A percentile compares a stretch with the other conserved stretches of the same genome.
Evolutionary conservation across 306 rosid species (phyloP).

Genomic region (Crotalaria pallida): DNA sequence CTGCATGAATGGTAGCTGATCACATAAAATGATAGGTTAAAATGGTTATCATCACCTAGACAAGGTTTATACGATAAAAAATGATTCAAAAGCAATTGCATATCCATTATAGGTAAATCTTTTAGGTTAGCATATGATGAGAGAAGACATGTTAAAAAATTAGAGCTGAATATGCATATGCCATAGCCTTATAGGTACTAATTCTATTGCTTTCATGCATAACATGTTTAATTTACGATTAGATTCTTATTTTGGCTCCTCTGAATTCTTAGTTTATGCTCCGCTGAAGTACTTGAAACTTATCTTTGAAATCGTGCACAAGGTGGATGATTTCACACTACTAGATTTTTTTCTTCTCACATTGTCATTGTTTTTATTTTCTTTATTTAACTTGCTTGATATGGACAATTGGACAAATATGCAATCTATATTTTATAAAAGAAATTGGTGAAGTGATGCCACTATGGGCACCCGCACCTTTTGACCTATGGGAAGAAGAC

Average conservation of each 20-base stretch:
- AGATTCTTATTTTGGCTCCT: too few species aligned
- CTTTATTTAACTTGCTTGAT: neutral
- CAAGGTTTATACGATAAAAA: neutral
- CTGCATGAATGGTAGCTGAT: too few species aligned
- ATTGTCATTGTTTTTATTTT: neutral
- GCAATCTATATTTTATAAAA: neutral
- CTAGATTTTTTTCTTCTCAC: neutral
- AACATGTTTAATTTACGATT: too few species aligned
- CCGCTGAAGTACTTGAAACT: too few species aligned
- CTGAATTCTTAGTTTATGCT: too few species aligned
- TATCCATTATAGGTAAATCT: neutral
- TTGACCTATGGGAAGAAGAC: neutral
- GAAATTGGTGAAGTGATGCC: neutral
- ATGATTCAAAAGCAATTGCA: neutral
- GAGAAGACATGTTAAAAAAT: too few species aligned
- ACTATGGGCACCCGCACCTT: too few species aligned
- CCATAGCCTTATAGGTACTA: too few species aligned
- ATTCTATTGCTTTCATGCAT: too few species aligned
- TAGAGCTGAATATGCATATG: neutral
- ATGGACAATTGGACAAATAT: conserved; percentile 12
- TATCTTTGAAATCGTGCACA: neutral
- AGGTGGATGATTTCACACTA: conserved; percentile 3
- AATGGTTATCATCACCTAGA: neutral
- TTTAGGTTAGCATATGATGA: neutral
- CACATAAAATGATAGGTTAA: neutral